Evolutionary conservation across 2,329 filamentous ascomycete genomes (phyloP).

Genomic region (Penicillium nordicum): DNA sequence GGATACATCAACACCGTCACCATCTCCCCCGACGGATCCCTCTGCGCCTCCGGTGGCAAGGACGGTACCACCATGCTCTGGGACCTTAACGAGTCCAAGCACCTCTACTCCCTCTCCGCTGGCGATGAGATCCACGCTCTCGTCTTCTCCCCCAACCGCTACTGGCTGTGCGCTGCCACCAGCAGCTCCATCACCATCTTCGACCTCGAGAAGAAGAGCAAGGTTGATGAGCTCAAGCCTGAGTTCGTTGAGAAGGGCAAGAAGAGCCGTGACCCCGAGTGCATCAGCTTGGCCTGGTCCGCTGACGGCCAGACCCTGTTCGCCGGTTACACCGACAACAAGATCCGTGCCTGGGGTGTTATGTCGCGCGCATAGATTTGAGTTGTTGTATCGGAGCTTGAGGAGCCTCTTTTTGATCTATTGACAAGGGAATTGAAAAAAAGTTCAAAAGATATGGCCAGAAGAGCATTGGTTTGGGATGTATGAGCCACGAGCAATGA

Average conservation of each 20-base stretch:
- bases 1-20: conserved; percentile 99
- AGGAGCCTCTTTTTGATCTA: conserved; percentile 30
- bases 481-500: conserved; percentile 48
- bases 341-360: conserved; percentile 96
- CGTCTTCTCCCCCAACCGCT: conserved; percentile 99
- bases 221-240: conserved; percentile 99
- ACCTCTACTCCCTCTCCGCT: conserved; percentile 99
- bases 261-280: conserved; percentile 99
- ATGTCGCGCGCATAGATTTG: conserved; percentile 79
- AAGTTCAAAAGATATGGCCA: conserved; percentile 32
- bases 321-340: conserved; percentile 99
- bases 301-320: conserved; percentile 99
- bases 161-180: conserved; percentile 99
- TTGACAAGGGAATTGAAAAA: conserved; percentile 33
- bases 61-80: conserved; percentile 99
- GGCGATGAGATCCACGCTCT: conserved; percentile 99
- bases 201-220: conserved; percentile 99
- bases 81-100: conserved; percentile 99
- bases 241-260: conserved; percentile 94
- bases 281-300: conserved; percentile 93
- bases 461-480: conserved; percentile 37
- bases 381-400: conserved; percentile 24
- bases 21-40: conserved; percentile 98
- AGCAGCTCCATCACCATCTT: conserved; percentile 99
- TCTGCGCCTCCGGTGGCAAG: conserved; percentile 98